Evolutionary conservation across 768 basidiomycete genomes (phyloP), one percentile per base, ranked within the genome.

Genomic region (Xerocomus potaroensis): DNA sequence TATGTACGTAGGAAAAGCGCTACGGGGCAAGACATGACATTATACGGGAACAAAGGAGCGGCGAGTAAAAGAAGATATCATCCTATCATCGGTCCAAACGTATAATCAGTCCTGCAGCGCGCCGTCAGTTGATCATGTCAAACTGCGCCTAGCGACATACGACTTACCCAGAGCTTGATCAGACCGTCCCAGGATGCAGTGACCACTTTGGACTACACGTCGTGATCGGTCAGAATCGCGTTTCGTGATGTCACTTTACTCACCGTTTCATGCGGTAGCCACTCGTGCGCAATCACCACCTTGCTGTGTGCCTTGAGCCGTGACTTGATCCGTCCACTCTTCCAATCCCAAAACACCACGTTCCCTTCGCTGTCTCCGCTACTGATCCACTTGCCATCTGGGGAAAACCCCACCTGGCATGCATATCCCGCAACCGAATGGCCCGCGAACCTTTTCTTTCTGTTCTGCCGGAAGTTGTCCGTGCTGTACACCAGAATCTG

Each of bases 321-420:
- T 45, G 87, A 91, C 71, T 94, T 91, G 66, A 98, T 93, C 53
- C 91, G 82, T 2, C 93, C 90, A n/a, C 86, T 94, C 71, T 96
- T 98, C 90, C 91, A 99, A 66, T 98, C 96, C 96, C 96, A 99
- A 68, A 97, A 95, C 3, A 97, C 88, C 34, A 99, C 77, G 64
- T 96, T 93, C 8, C 96, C 96, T 56, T 86, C 83, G 9, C 90
- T 89, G 59, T 97, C 95, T 23, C 96, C 96, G 48, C 91, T 94
- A 60, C 91, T 94, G 59, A 99, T 88, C 88, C 92, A 98, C 67
- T 92, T 91, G 3, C 96, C 96, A 64, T 99, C 96, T 1, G 96
- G 93, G 15, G 94, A 96, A 70, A 99, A 99, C 22, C 91, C 94
- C 26, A 97, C 85, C 61, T 93, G 88, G 63, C 93, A 96, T 2